Percentiles rank a stretch among this genome's conserved stretches.
Conservation (phyloP, 805 yeast genomes). For the Hanseniaspora occidentalis region DNA sequence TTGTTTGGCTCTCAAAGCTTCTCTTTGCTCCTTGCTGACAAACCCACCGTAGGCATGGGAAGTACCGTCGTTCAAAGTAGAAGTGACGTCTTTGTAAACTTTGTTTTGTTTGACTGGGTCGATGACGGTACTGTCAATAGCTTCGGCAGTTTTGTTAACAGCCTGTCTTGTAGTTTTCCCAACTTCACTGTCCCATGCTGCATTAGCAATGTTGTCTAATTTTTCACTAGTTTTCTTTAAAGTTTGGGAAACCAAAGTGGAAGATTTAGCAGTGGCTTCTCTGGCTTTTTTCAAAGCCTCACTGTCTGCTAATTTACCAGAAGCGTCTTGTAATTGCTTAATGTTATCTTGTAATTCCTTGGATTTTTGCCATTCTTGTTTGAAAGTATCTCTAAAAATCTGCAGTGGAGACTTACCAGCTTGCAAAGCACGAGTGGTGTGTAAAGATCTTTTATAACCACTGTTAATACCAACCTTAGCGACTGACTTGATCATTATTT, state of each 20-base stretch:
- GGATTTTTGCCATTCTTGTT: constrained; percentile 80
- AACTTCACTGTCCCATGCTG: constrained; percentile 94
- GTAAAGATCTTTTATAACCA: background rate
- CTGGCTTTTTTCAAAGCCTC: constrained; percentile 88
- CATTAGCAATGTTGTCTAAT: constrained; percentile 77
- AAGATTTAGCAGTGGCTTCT: constrained; percentile 81
- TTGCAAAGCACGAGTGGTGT: background rate
- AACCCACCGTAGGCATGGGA: constrained; percentile 86
- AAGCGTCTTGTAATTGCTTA: constrained; percentile 90
- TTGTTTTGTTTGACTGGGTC: constrained; percentile 91
- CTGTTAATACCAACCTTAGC: background rate
- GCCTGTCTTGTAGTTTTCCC: constrained; percentile 82
- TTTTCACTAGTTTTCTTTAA: constrained; percentile 85
- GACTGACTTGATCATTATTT: background rate
- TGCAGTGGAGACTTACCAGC: constrained; percentile 62
- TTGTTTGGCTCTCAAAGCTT: constrained; percentile 48
- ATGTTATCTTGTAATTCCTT: constrained; percentile 83
- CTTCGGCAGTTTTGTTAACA: constrained; percentile 71
- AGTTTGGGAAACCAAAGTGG: constrained; percentile 59
- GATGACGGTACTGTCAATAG: constrained; percentile 68
- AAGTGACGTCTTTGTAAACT: constrained; percentile 77
- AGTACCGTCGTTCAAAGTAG: constrained; percentile 86
- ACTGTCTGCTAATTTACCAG: constrained; percentile 86
- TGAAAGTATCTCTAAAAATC: constrained; percentile 88
- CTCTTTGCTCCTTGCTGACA: constrained; percentile 72